phyloP scores from a whole-genome alignment of 352 stramenopile species.

The Globisporangium cystogenes region DNA sequence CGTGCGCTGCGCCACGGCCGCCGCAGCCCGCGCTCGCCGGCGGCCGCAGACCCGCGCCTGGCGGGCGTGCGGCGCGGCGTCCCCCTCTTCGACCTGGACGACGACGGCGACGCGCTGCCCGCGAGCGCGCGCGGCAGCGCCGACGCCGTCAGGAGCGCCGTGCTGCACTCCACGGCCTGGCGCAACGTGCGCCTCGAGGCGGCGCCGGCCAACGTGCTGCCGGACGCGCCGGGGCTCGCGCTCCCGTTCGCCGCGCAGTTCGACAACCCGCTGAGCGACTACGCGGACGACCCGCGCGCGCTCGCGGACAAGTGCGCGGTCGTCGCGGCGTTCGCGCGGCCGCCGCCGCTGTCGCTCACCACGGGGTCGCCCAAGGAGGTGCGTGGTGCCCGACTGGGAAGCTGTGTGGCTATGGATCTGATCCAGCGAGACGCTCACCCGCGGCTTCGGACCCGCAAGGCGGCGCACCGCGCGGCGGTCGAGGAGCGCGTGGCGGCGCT shows the following conservation, averaged over 20 bases:
- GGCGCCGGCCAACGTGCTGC: slow-evolving; percentile 38
- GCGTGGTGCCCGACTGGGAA: no score
- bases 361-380: slow-evolving; percentile 19
- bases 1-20: slow-evolving; percentile 41
- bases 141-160: slow-evolving; percentile 34
- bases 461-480: slow-evolving; percentile 14
- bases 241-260: slow-evolving; percentile 29
- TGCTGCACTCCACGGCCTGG: slow-evolving; percentile 64
- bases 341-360: slow-evolving; percentile 17
- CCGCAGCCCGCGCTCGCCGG: slow-evolving; percentile 40
- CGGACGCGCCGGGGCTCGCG: slow-evolving; percentile 13
- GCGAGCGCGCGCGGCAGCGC: slow-evolving; percentile 24
- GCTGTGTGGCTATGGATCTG: no score
- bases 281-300: slow-evolving; percentile 16
- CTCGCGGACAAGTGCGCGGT: slow-evolving; percentile 27
- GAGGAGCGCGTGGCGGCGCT: slow-evolving; percentile 26
- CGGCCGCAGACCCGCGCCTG: slow-evolving; percentile 21
- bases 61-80: slow-evolving; percentile 15
- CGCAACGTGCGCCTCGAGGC: slow-evolving; percentile 30
- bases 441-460: no score
- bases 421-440: no score
- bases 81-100: slow-evolving; percentile 20
- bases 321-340: slow-evolving; percentile 11
- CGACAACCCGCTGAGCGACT: slow-evolving; percentile 35
- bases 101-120: slow-evolving; percentile 6